Percentiles rank a stretch among this genome's conserved stretches.
phyloP scores from a whole-genome alignment of 176 grass and related monocot species.

The Otatea glauca region DNA sequence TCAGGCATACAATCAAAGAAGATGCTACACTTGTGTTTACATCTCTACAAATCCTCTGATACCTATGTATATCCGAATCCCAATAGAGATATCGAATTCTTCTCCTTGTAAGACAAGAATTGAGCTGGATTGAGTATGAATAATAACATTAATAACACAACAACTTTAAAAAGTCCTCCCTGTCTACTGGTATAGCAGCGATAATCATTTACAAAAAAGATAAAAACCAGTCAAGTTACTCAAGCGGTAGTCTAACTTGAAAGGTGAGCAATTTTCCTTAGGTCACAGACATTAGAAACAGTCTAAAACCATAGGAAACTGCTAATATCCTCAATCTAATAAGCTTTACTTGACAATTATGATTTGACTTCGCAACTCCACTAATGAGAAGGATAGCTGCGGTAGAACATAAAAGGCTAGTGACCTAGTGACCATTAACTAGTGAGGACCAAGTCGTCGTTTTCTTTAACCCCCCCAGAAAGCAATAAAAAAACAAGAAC shows the following conservation, averaged over 20 bases:
- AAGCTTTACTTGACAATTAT: slow-evolving; percentile 3
- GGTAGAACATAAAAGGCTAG: not conserved
- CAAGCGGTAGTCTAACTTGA: not conserved
- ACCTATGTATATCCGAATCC: not conserved
- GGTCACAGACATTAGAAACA: not conserved
- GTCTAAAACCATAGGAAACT: not conserved
- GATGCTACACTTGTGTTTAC: not conserved
- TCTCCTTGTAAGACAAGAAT: slow-evolving; percentile 1
- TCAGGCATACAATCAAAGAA: slow-evolving; percentile 9
- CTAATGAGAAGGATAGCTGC: not conserved
- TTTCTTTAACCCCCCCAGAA: not conserved
- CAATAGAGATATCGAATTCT: not conserved
- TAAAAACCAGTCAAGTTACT: not conserved
- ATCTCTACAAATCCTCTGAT: not conserved
- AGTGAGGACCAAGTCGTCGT: not conserved
- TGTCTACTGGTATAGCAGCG: not conserved
- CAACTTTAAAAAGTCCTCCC: not conserved
- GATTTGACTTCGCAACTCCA: not conserved
- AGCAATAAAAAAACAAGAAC: slow-evolving; percentile 1
- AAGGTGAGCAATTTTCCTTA: not conserved
- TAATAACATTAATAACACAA: not conserved
- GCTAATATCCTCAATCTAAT: not conserved
- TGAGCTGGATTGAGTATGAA: not conserved
- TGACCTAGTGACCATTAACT: not conserved
- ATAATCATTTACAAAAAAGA: slow-evolving; percentile 2